Percentiles rank a stretch among this genome's conserved stretches.
These are phyloP conservation scores for Trametes villosa DNA, from an alignment of 768 basidiomycete species.

Conservation along the genomic window DNA sequence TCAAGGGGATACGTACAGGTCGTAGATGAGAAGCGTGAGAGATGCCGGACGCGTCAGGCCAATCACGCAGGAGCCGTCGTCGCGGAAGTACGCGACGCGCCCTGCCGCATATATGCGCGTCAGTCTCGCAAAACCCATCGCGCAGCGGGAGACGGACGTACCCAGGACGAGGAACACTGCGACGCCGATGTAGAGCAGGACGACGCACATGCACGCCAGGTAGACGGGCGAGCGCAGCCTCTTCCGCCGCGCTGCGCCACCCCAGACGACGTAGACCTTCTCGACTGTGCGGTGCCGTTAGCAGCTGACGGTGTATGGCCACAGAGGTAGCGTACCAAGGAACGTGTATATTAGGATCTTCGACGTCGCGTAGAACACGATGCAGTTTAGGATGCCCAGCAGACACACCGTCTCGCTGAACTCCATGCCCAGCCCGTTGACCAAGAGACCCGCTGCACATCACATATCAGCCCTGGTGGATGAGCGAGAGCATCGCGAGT, in stretches of 20 bases:
- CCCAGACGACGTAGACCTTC: constrained; percentile 53
- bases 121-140: neutral
- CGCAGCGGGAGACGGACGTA: constrained; percentile 25
- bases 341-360: constrained; percentile 55
- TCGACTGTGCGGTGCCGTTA: constrained; percentile 39
- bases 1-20: constrained; percentile 42
- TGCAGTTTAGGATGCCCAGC: constrained; percentile 48
- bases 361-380: constrained; percentile 45
- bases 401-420: constrained; percentile 41
- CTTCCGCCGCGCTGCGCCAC: constrained; percentile 35
- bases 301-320: neutral
- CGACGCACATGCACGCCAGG: constrained; percentile 41
- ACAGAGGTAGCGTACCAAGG: constrained; percentile 34
- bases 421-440: constrained; percentile 51
- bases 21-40: constrained; percentile 50
- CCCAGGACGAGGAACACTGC: constrained; percentile 45
- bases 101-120: constrained; percentile 28
- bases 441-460: constrained; percentile 44
- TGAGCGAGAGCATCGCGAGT: neutral
- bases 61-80: constrained; percentile 49
- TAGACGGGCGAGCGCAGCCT: constrained; percentile 48
- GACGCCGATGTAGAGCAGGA: constrained; percentile 45
- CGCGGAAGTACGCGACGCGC: constrained; percentile 41
- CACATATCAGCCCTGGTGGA: neutral
- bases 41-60: constrained; percentile 49